Base-by-base conservation (phyloP, 495 filamentous ascomycete species). In the Rostrohypoxylon terebratum region DNA sequence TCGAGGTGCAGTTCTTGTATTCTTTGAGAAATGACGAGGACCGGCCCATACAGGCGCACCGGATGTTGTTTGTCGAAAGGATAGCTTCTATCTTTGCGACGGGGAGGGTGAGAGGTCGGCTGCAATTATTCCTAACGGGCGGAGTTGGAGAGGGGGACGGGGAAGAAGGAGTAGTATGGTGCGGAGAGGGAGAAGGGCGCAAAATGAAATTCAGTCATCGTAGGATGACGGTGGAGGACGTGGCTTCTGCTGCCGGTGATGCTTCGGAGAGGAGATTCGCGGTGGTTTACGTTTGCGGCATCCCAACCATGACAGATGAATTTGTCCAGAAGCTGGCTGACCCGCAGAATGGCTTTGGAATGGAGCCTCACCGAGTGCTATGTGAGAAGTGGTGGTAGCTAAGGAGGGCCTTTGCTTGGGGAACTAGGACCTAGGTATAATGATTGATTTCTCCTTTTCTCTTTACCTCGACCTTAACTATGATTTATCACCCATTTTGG, bases 331-430 rank as follows among this genome's bases (percentile, higher is more conserved):
- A 59, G 20, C 65, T 84, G 8, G 80, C 81, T 14, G 76, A 89
- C 11, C 33, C 50, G 1, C 72, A 77, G 2, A 69, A 66, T 1
- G 82, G 87, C 16, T 75, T 89, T 25, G 88, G 85, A 4, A 87
- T 92, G 77, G 80, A 83, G 13, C 53, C 78, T 36, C 78, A 87
- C 33, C 83, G 86, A 20, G 90, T 96, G 0, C 78, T 94, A 38
- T 95, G 85, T 74, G 94, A 97, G 80, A 95, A 92, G 72, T 97
- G 93, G 94, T 97, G 94, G 94, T 96, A 73, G 72, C 7, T 36
- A 8, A 9, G 7, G 31, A 11, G 13, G 3, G 6, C 28, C 28
- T 28, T 5, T 28, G 28, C 28, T n/a, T n/a, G n/a, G n/a, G n/a
- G n/a, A n/a, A n/a, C n/a, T n/a, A n/a, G n/a, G n/a, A n/a, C 1